phyloP scores from a whole-genome alignment of 768 basidiomycete species.

The Wakefieldia striispora region DNA sequence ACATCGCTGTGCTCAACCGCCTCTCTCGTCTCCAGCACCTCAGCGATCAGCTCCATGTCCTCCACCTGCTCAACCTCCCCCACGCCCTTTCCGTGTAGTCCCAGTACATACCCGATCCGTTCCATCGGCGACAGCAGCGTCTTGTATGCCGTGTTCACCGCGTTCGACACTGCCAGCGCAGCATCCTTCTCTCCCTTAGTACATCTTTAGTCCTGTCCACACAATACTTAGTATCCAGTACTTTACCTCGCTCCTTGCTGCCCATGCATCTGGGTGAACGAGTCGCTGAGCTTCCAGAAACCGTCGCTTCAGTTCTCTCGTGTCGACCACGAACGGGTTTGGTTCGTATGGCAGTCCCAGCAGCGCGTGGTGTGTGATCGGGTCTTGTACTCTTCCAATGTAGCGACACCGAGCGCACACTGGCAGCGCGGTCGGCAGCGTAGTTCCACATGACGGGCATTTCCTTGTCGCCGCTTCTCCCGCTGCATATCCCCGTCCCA shows the following conservation, averaged over 20 bases:
- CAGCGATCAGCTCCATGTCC: constrained; percentile 67
- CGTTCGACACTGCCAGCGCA: constrained; percentile 52
- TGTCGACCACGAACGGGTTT: constrained; percentile 72
- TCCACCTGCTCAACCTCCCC: constrained; percentile 71
- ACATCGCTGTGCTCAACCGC: constrained; percentile 59
- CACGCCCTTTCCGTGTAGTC: constrained; percentile 53
- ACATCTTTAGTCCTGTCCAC: constrained; percentile 7
- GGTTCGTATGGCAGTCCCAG: constrained; percentile 60
- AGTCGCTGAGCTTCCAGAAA: constrained; percentile 73
- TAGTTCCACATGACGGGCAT: constrained; percentile 64
- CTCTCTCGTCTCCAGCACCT: constrained; percentile 80
- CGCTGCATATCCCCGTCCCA: constrained; percentile 15
- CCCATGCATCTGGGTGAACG: constrained; percentile 88
- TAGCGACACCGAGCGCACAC: constrained; percentile 73
- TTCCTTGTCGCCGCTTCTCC: constrained; percentile 2
- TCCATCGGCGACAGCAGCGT: constrained; percentile 68
- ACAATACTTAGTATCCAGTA: constrained; percentile 1
- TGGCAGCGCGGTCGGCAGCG: constrained; percentile 63
- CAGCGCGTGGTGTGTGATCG: constrained; percentile 63
- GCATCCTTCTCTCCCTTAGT: constrained; percentile 22
- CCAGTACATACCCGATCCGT: constrained; percentile 80
- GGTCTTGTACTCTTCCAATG: constrained; percentile 56
- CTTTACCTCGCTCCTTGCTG: constrained; percentile 57
- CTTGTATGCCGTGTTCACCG: constrained; percentile 81
- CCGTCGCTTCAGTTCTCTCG: constrained; percentile 52